Conservation (phyloP, 805 yeast species). For the Kazachstania africana region DNA sequence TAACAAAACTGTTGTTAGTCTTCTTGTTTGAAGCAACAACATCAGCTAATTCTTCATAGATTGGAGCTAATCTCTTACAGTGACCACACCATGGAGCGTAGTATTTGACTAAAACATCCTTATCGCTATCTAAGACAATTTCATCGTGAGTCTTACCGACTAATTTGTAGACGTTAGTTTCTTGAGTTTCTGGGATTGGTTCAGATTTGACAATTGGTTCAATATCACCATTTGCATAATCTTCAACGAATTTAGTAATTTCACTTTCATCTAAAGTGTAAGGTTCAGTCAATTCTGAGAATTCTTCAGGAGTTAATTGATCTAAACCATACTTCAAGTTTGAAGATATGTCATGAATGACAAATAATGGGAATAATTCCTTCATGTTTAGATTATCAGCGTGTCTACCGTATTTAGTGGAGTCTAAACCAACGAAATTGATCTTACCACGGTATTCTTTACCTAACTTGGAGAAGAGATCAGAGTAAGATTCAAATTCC, state of each 20-base stretch:
- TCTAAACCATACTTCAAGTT: slow-evolving; percentile 71
- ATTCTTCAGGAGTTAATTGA: slow-evolving; percentile 35
- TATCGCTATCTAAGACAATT: slow-evolving; percentile 42
- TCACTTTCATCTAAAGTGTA: slow-evolving; percentile 37
- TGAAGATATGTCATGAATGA: slow-evolving; percentile 57
- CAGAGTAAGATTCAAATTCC: slow-evolving; percentile 47
- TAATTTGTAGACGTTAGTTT: slow-evolving; percentile 57
- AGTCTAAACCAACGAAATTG: slow-evolving; percentile 83
- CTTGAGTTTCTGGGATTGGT: slow-evolving; percentile 74
- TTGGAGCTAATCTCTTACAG: slow-evolving; percentile 86
- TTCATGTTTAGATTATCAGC: slow-evolving; percentile 80
- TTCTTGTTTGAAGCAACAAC: slow-evolving; percentile 41
- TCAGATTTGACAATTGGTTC: slow-evolving; percentile 74
- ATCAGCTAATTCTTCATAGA: slow-evolving; percentile 76
- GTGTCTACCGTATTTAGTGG: slow-evolving; percentile 71
- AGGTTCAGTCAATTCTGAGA: slow-evolving; percentile 11
- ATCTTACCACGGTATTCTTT: slow-evolving; percentile 67
- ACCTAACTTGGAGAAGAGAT: slow-evolving; percentile 49
- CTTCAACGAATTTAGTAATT: slow-evolving; percentile 50
- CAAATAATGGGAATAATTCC: slow-evolving; percentile 84
- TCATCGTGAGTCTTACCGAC: slow-evolving; percentile 79
- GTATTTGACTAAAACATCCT: slow-evolving; percentile 77
- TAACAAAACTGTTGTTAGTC: slow-evolving; percentile 42
- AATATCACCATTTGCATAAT: slow-evolving; percentile 51
- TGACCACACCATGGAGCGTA: slow-evolving; percentile 99